phyloP scores from a whole-genome alignment of 1,139 yeast species.

The Scheffersomyces segobiensis region DNA sequence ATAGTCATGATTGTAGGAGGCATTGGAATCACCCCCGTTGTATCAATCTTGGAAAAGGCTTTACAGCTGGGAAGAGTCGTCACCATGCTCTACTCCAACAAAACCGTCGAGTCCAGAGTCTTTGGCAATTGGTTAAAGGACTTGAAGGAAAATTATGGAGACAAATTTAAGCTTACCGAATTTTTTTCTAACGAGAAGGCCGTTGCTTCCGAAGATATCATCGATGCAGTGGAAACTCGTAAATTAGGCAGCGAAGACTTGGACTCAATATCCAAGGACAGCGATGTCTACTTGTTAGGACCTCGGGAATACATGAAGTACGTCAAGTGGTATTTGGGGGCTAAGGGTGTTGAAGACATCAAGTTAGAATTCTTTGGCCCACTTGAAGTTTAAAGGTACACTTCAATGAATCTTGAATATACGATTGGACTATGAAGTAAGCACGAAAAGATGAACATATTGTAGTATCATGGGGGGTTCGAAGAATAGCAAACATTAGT shows the following conservation, averaged over 20 bases:
- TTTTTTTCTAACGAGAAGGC: conserved; percentile 15
- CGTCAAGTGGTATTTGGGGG: conserved; percentile 19
- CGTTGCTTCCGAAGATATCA: conserved; percentile 4
- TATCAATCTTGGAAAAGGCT: conserved; percentile 50
- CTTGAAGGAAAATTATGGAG: conserved; percentile 16
- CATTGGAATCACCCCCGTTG: conserved; percentile 67
- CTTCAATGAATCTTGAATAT: background rate
- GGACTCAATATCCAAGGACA: conserved; percentile 14
- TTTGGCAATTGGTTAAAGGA: conserved; percentile 24
- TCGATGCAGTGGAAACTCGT: conserved; percentile 10
- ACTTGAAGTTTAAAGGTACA: conserved; percentile 9
- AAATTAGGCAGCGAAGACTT: conserved; percentile 11
- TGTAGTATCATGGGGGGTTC: background rate
- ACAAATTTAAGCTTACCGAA: conserved; percentile 21
- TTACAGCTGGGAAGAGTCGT: conserved; percentile 27
- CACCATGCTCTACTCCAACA: conserved; percentile 31
- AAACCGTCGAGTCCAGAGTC: conserved; percentile 22
- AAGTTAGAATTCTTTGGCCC: conserved; percentile 25
- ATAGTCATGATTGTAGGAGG: conserved; percentile 58
- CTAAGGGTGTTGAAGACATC: conserved; percentile 12
- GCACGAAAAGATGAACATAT: background rate
- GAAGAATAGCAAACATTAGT: too few species aligned
- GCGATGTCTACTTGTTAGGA: conserved; percentile 36
- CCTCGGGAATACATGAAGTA: conserved; percentile 35
- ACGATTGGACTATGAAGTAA: background rate